Conservation (phyloP, 139 green algal genomes). For the Yamagishiella unicocca region DNA sequence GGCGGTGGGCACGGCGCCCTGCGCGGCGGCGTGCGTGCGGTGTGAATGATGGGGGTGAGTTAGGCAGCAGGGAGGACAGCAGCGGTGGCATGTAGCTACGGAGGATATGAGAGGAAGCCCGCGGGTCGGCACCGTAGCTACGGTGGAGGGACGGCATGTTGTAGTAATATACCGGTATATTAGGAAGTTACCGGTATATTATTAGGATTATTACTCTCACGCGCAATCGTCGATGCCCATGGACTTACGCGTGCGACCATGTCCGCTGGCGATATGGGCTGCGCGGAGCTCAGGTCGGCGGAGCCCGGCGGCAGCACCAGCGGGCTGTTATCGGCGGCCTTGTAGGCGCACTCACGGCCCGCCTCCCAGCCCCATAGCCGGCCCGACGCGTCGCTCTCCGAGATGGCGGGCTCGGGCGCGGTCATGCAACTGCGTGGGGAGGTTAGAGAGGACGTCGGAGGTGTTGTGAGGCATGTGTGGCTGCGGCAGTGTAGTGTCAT, state of each 20-base stretch:
- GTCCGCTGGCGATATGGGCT: background rate
- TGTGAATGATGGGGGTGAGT: no score
- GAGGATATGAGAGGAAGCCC: no score
- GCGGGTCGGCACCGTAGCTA: no score
- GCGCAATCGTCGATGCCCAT: no score
- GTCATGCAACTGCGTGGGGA: background rate
- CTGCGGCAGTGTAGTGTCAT: no score
- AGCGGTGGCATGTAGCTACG: no score
- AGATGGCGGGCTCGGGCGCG: background rate
- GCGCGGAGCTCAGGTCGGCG: background rate
- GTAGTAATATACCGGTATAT: no score
- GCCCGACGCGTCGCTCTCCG: background rate
- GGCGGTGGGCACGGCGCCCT: conserved; percentile 38
- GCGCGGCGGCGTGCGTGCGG: background rate
- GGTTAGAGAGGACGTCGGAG: background rate
- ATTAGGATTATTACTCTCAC: no score
- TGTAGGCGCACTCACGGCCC: conserved; percentile 21
- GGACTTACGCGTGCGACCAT: conserved; percentile 31
- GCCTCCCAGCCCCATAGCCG: conserved; percentile 38
- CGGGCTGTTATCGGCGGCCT: background rate
- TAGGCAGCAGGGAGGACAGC: no score
- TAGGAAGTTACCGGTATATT: background rate
- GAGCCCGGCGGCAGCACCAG: background rate
- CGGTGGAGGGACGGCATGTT: no score
- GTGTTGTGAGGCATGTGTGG: no score